A percentile compares a stretch with the other conserved stretches of the same genome.
phyloP scores from a whole-genome alignment of 306 rosid genomes.

The Ziziphus jujuba region DNA sequence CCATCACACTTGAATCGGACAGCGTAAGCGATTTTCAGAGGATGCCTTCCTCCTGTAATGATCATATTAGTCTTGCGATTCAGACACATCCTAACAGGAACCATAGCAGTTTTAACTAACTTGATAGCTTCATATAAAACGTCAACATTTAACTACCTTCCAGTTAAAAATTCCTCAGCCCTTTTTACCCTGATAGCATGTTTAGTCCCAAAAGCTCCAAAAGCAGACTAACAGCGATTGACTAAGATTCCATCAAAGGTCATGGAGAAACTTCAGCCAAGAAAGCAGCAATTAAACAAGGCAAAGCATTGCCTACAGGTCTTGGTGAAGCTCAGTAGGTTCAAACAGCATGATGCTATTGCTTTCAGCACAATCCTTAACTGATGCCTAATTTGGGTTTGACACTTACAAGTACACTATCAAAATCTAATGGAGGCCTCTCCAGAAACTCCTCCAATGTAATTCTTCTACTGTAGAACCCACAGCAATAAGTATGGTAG shows the following conservation, averaged over 20 bases:
- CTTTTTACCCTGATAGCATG: constrained; percentile 77
- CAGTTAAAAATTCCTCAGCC: constrained; percentile 59
- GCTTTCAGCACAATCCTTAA: constrained; percentile 35
- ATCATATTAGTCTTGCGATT: constrained; percentile 89
- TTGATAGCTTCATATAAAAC: constrained; percentile 57
- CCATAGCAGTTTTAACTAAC: constrained; percentile 43
- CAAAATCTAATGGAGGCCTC: constrained; percentile 56
- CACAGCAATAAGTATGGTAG: constrained; percentile 73
- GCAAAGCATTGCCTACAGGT: constrained; percentile 80
- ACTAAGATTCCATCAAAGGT: constrained; percentile 44
- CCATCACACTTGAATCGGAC: constrained; percentile 85
- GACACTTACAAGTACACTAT: constrained; percentile 58
- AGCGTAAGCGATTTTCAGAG: constrained; percentile 79
- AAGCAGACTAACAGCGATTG: constrained; percentile 58
- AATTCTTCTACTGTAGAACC: constrained; percentile 59
- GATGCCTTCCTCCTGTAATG: constrained; percentile 97
- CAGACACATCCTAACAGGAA: constrained; percentile 71
- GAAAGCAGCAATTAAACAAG: constrained; percentile 80
- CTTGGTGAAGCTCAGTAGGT: constrained; percentile 80
- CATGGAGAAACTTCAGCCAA: constrained; percentile 54
- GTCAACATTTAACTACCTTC: constrained; percentile 50
- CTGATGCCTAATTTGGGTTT: constrained; percentile 42
- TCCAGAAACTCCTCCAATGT: constrained; percentile 66
- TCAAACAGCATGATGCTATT: constrained; percentile 51
- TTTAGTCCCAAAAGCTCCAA: constrained; percentile 69